Evolutionary conservation across 306 rosid genomes (phyloP).

Genomic region (Lathyrus oleraceus): DNA sequence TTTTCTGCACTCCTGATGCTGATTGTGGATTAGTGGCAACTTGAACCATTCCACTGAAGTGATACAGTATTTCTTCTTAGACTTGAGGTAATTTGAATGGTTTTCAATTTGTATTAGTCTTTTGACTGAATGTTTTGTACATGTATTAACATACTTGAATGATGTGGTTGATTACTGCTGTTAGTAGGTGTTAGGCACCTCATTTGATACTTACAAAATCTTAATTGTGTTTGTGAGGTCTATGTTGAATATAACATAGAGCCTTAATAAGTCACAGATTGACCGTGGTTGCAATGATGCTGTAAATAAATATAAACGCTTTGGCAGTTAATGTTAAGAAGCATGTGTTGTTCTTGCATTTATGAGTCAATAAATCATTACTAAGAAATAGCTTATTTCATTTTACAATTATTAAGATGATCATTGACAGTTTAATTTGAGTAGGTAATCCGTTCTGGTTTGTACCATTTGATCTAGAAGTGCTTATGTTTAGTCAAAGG

Average conservation of each 20-base stretch:
- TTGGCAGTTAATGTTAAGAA: slow-evolving; percentile 9
- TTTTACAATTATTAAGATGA: not conserved
- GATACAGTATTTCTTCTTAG: not conserved
- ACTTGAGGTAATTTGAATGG: slow-evolving; percentile 12
- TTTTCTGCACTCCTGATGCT: slow-evolving; percentile 44
- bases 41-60: slow-evolving; percentile 39
- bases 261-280: not conserved
- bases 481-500: slow-evolving; percentile 15
- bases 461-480: not conserved
- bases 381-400: not conserved
- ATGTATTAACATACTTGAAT: slow-evolving; percentile 2
- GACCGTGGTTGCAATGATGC: not conserved
- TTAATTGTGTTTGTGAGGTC: too few relatives aligned
- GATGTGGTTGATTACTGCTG: slow-evolving; percentile 21
- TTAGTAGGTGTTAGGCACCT: not conserved
- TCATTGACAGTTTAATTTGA: not conserved
- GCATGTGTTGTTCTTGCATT: not conserved
- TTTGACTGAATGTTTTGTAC: not conserved
- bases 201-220: too few relatives aligned
- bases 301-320: not conserved
- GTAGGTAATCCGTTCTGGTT: not conserved
- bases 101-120: slow-evolving; percentile 14
- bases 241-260: not conserved
- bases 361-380: not conserved
- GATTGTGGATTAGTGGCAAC: slow-evolving; percentile 49